A percentile compares a stretch with the other conserved stretches of the same genome.
These are phyloP conservation scores for Cordyceps tenuipes DNA, from an alignment of 2,329 filamentous ascomycete genomes.

Conservation along the genomic window DNA sequence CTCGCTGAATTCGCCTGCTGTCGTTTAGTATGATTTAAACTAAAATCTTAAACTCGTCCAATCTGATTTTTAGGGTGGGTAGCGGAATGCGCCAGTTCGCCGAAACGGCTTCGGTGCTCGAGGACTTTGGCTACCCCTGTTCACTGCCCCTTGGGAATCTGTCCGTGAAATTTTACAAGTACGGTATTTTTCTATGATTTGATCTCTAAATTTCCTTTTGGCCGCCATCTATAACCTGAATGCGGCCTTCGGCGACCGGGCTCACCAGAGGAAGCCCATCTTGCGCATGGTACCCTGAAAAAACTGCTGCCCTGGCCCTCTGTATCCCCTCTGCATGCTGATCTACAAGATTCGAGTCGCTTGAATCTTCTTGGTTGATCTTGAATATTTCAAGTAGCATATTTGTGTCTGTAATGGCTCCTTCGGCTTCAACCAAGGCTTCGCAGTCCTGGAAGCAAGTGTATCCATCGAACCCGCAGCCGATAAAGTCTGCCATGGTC, in stretches of 20 bases:
- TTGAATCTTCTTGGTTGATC: background rate
- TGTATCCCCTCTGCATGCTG: slow-evolving; percentile 3
- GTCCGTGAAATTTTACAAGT: too few species aligned
- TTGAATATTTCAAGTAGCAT: slow-evolving; percentile 16
- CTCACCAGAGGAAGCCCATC: background rate
- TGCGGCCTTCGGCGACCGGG: background rate
- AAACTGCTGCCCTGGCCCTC: background rate
- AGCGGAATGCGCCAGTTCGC: too few species aligned
- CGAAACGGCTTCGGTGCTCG: too few species aligned
- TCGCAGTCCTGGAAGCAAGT: slow-evolving; percentile 15
- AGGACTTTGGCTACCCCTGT: background rate
- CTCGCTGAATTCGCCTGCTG: background rate
- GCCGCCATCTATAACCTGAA: background rate
- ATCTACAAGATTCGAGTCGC: background rate
- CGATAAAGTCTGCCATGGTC: slow-evolving; percentile 17
- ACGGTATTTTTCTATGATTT: too few species aligned
- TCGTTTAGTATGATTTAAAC: background rate
- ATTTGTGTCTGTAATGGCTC: slow-evolving; percentile 19
- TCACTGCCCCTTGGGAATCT: too few species aligned
- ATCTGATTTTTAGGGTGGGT: too few species aligned
- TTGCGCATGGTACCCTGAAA: background rate
- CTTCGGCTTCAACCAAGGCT: slow-evolving; percentile 16
- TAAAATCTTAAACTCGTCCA: too few species aligned
- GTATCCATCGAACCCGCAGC: slow-evolving; percentile 19
- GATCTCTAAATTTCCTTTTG: too few species aligned